Base-by-base conservation (phyloP, 169 alveolate genomes). In the Babesia bigemina region DNA sequence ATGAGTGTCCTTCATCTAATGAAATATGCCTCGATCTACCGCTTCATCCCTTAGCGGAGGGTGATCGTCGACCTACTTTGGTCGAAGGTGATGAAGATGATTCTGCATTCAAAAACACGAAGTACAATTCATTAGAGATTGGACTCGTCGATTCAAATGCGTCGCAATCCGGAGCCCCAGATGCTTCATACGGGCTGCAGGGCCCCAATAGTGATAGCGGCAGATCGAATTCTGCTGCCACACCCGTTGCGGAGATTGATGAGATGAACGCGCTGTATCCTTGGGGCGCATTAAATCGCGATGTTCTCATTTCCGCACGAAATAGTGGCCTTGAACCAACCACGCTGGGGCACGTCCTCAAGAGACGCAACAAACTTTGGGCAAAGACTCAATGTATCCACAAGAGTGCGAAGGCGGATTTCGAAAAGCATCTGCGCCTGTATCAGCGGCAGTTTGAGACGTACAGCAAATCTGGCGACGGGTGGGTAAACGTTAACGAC, bases 401-500 rank as follows among this genome's bases (percentile, higher is more conserved):
- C 67, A 60, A 52, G 8, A 70, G 78, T 28, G 94, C 92, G 24
- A 65, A 47, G 52, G 61, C 70, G n/a, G 88, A 75, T 42, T 79
- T 66, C 29, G 85, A 50, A 44, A 74, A 83, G 10, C 85, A 78
- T 11, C 21, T 65, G 65, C 49, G 65, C 57, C 76, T 77, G 9
- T 86, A 79, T 59, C 86, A 87, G 63, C 61, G 75, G 55, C 94
- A 90, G 61, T 90, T 87, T 76, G 82, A 70, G 57, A 79, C 75
- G n/a, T 90, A 85, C 72, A 91, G 79, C 47, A 83, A 73, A 53
- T 72, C 87, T n/a, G 57, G 70, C 19, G 94, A 90, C 50, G 94
- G 94, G 7, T 90, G 94, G 94, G 78, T 72, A 12, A 67, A 44
- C 47, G 33, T 67, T 0, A 52, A 28, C 53, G 45, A 50, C 49